A percentile compares a stretch with the other conserved stretches of the same genome.
Conservation (phyloP, 352 stramenopile species). For the Thraustochytrium sp. region DNA sequence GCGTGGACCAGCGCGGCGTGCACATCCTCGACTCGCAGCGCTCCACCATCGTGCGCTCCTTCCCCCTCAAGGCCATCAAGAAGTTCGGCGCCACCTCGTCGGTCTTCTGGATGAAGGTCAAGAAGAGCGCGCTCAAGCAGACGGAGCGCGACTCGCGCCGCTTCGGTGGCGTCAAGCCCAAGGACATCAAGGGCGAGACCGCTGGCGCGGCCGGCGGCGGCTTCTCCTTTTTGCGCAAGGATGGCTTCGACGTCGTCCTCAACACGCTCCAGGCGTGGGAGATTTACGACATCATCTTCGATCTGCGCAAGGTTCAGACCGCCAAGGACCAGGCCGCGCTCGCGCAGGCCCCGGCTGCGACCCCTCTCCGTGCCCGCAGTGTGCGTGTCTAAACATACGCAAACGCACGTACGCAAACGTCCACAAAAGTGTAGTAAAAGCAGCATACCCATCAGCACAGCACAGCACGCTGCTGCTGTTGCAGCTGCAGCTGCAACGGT, state of each 20-base stretch:
- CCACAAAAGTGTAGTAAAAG: too few species aligned
- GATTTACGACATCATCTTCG: conserved; percentile 38
- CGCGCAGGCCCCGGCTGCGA: not conserved
- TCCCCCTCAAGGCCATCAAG: conserved; percentile 40
- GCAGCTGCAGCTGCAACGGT: not conserved
- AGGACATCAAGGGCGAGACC: not conserved
- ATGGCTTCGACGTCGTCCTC: conserved; percentile 33
- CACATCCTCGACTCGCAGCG: conserved; percentile 8
- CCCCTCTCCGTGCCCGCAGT: not conserved
- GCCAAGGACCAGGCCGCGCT: not conserved
- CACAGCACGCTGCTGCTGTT: not conserved
- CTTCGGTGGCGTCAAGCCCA: conserved; percentile 26
- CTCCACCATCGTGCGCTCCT: not conserved
- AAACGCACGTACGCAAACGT: too few species aligned
- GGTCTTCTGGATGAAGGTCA: conserved; percentile 41
- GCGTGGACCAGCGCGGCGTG: conserved; percentile 19
- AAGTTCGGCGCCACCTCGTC: conserved; percentile 20
- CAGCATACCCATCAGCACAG: too few species aligned
- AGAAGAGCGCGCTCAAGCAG: not conserved
- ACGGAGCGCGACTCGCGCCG: not conserved
- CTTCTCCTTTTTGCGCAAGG: conserved; percentile 41
- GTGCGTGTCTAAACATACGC: not conserved
- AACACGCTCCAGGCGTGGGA: conserved; percentile 42
- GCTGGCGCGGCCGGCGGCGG: not conserved
- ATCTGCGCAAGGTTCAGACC: conserved; percentile 1